Conservation (phyloP, 176 grass and related monocot genomes). For the Sorghum bicolor region DNA sequence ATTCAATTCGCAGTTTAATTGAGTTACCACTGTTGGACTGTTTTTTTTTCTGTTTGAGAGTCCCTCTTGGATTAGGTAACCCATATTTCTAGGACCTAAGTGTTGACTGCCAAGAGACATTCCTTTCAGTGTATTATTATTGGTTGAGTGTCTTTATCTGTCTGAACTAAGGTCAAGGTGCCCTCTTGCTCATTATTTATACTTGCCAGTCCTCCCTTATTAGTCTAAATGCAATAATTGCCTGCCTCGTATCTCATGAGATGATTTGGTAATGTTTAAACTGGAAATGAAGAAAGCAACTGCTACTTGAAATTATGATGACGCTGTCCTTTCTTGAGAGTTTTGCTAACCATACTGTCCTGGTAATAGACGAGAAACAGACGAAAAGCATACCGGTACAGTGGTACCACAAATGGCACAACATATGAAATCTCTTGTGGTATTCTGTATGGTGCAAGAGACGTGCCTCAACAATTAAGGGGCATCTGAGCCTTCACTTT, state of each 20-base stretch:
- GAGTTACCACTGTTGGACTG: neutral
- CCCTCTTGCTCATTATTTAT: neutral
- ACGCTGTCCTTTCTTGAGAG: slow-evolving; percentile 29
- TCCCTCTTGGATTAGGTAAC: neutral
- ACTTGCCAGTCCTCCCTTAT: neutral
- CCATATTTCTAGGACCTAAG: neutral
- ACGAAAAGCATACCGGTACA: slow-evolving; percentile 41
- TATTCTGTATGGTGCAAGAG: slow-evolving; percentile 36
- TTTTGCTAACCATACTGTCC: slow-evolving; percentile 4
- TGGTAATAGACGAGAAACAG: slow-evolving; percentile 34
- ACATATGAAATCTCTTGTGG: slow-evolving; percentile 16
- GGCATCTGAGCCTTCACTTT: slow-evolving; percentile 36
- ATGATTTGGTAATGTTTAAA: slow-evolving; percentile 10
- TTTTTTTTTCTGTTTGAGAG: slow-evolving; percentile 16
- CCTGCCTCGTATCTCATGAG: slow-evolving; percentile 1
- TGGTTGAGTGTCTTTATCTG: slow-evolving; percentile 8
- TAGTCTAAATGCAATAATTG: slow-evolving; percentile 13
- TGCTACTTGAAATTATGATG: slow-evolving; percentile 1
- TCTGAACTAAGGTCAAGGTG: slow-evolving; percentile 13
- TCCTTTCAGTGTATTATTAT: slow-evolving; percentile 11
- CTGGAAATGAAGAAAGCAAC: slow-evolving; percentile 28
- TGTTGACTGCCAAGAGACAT: slow-evolving; percentile 1
- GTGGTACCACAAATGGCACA: slow-evolving; percentile 17
- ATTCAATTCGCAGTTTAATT: neutral
- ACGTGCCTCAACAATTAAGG: slow-evolving; percentile 11